phyloP scores from a whole-genome alignment of 2,329 filamentous ascomycete genomes.

The Triangularia verruculosa region DNA sequence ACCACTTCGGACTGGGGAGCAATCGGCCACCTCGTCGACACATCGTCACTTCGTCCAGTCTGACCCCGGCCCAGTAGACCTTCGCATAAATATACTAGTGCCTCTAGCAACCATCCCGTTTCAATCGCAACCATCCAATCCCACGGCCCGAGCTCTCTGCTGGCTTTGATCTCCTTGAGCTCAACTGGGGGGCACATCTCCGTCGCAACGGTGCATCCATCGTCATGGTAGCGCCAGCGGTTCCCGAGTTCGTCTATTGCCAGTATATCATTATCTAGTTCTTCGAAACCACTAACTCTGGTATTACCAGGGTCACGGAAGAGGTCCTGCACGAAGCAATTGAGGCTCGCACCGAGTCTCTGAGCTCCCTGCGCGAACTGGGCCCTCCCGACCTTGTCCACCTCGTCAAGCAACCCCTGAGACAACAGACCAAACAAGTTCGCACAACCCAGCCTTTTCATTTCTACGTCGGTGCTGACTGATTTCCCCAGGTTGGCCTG shows the following conservation, averaged over 20 bases:
- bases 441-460: neutral
- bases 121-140: neutral
- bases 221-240: slow-evolving; percentile 70
- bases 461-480: neutral
- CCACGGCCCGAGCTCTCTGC: neutral
- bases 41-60: neutral
- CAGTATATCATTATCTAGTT: neutral
- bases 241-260: slow-evolving; percentile 62
- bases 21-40: neutral
- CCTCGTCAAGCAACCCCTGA: slow-evolving; percentile 71
- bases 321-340: slow-evolving; percentile 88
- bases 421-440: slow-evolving; percentile 57
- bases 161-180: neutral
- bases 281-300: slow-evolving; percentile 25
- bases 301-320: slow-evolving; percentile 73
- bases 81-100: neutral
- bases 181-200: neutral
- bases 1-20: neutral
- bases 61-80: neutral
- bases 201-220: slow-evolving; percentile 10
- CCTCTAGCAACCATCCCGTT: neutral
- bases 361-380: slow-evolving; percentile 82
- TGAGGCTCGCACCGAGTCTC: slow-evolving; percentile 86
- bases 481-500: slow-evolving; percentile 67
- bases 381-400: slow-evolving; percentile 95